Percentiles rank a stretch among this genome's conserved stretches.
These are phyloP conservation scores for Lachancea cidri DNA, from an alignment of 805 yeast genomes.

Conservation along the genomic window DNA sequence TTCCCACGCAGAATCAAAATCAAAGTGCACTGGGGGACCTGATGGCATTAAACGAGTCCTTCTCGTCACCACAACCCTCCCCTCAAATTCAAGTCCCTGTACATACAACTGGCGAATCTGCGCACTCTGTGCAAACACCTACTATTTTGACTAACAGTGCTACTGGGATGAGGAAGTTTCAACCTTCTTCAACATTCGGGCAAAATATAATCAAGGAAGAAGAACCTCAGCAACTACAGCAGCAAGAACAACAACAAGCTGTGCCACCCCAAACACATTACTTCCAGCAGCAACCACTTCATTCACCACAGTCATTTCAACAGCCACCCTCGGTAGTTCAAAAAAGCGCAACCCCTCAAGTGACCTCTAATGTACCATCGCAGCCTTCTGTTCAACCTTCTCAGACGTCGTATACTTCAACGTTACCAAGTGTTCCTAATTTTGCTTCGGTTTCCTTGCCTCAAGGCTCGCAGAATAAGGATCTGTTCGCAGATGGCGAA, in stretches of 20 bases:
- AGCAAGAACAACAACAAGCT: slow-evolving; percentile 8
- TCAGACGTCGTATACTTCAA: slow-evolving; percentile 10
- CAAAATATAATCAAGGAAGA: slow-evolving; percentile 50
- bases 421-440: slow-evolving; percentile 32
- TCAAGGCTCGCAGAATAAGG: slow-evolving; percentile 33
- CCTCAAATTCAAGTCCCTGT: slow-evolving; percentile 19
- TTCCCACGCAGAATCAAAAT: slow-evolving; percentile 19
- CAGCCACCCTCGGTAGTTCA: slow-evolving; percentile 14
- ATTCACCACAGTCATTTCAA: slow-evolving; percentile 15
- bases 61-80: slow-evolving; percentile 35
- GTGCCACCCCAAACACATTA: slow-evolving; percentile 12
- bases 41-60: slow-evolving; percentile 52
- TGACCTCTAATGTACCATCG: slow-evolving; percentile 42
- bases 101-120: slow-evolving; percentile 25
- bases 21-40: slow-evolving; percentile 62
- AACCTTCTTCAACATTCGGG: slow-evolving; percentile 83
- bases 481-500: slow-evolving; percentile 53
- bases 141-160: slow-evolving; percentile 26
- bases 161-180: slow-evolving; percentile 45
- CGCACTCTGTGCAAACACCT: slow-evolving; percentile 3
- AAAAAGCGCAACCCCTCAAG: slow-evolving; percentile 49
- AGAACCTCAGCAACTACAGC: slow-evolving; percentile 10
- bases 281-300: slow-evolving; percentile 7
- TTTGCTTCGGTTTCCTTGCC: slow-evolving; percentile 20
- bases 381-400: slow-evolving; percentile 15